Evolutionary conservation across 768 basidiomycete genomes (phyloP).

Genomic region (Mycena chlorophos): DNA sequence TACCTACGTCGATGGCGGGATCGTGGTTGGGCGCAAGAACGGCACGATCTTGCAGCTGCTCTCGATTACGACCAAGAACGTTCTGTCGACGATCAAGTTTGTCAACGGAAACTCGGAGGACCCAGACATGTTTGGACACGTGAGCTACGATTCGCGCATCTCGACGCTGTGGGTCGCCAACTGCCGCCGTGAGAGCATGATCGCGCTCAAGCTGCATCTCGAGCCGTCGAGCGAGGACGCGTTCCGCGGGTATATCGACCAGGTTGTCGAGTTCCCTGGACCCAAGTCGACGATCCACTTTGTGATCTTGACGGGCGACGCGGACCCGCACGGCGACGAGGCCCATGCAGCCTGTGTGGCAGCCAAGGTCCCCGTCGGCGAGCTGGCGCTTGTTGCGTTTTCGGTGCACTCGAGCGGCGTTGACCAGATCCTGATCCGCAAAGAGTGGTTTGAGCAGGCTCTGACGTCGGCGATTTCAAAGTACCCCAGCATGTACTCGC

Average conservation of each 20-base stretch:
- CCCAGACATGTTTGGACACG: slow-evolving; percentile 84
- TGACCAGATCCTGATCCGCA: slow-evolving; percentile 83
- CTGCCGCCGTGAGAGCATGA: slow-evolving; percentile 79
- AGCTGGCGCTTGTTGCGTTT: slow-evolving; percentile 81
- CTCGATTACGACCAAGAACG: slow-evolving; percentile 68
- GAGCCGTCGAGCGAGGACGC: slow-evolving; percentile 67
- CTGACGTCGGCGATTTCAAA: slow-evolving; percentile 56
- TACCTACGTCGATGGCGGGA: slow-evolving; percentile 83
- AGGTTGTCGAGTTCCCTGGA: slow-evolving; percentile 79
- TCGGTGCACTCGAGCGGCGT: slow-evolving; percentile 89
- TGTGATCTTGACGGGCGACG: slow-evolving; percentile 82
- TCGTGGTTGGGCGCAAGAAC: slow-evolving; percentile 80
- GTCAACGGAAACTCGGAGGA: slow-evolving; percentile 70
- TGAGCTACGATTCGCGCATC: slow-evolving; percentile 81
- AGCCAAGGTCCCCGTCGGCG: slow-evolving; percentile 73
- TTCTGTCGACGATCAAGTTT: slow-evolving; percentile 80
- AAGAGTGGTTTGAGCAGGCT: slow-evolving; percentile 82
- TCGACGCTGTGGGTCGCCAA: slow-evolving; percentile 89
- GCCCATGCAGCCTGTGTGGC: slow-evolving; percentile 83
- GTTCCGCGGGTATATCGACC: slow-evolving; percentile 70
- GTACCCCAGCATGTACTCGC: slow-evolving; percentile 49
- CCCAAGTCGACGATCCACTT: slow-evolving; percentile 88
- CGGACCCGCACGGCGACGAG: slow-evolving; percentile 80
- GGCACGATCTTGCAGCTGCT: slow-evolving; percentile 84
- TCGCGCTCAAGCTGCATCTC: slow-evolving; percentile 74